Evolutionary conservation across 2,329 filamentous ascomycete genomes (phyloP), one percentile per base, ranked within the genome.

Genomic region (Cryphonectria parasitica): DNA sequence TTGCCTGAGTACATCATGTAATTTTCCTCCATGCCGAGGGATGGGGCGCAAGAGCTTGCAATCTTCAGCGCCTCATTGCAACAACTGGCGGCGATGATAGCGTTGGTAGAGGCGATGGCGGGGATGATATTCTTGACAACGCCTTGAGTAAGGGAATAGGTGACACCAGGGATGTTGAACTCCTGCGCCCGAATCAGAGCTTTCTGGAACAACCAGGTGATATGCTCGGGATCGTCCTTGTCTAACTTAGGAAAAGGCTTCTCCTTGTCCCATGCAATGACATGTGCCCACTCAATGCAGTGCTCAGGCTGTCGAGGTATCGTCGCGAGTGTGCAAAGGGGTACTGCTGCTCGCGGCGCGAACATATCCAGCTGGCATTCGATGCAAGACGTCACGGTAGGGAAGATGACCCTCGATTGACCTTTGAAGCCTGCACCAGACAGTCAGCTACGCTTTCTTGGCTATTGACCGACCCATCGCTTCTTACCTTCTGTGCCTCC

Each of bases 1-100:
- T 98, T 95, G 63, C 97, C 96, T 17, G 94, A 97, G 81, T 99
- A 99, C 93, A 98, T 97, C 95, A 98, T 98, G 83, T 99, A 99
- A 80, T 97, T 97, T 69, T 91, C 91, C 61, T 91, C 90, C 73
- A 89, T 85, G 17, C 92, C 92, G 22, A 99, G 85, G 74, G 90
- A 91, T 0, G 95, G 94, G 43, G 95, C 96, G 52, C 91, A 89
- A 64, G 87, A 89, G 19, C 93, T 97, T 58, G 92, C 92, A 73
- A 99, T 93, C 83, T 99, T 99, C 83, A 98, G 90, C 1, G 95
- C 95, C 81, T 99, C 96, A 75, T 97, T 98, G 81, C 96, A 98
- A 81, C 95, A 98, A 67, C 93, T 92, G 1, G 95, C 96, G 1
- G 96, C 96, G 74, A 99, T 92, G 76, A 99, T 96, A 70, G 96